Base-by-base conservation (phyloP, 768 basidiomycete genomes). In the Suillus bovinus region DNA sequence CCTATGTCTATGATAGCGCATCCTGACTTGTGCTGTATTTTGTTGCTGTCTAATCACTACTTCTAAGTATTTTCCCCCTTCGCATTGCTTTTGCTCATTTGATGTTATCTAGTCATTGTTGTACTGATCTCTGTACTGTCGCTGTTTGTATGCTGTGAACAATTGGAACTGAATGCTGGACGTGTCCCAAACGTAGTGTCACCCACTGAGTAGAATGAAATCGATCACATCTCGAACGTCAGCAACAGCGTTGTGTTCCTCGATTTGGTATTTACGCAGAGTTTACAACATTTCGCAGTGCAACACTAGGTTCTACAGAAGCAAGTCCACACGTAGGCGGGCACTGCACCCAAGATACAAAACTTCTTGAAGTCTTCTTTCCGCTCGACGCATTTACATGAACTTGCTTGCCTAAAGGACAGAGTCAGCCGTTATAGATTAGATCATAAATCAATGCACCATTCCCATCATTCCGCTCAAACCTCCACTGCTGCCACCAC, bases 401-500 rank as follows among this genome's bases (percentile, higher is more conserved):
- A 75, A 74, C 47, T 76, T 75, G 55, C 69, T 70, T 2, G 75
- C 76, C 76, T 76, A 44, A 22, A 62, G 10, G n/a, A 42, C 27
- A 27, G 36, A 29, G 20, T 60, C 39, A 39, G 29, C 33, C 9
- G 27, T 5, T 16, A 31, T 57, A 33, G 9, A 66, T 62, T n/a
- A 4, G 34, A 38, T 68, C 60, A 58, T 55, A 22, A 53, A 22
- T 14, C 4, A 17, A 80, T 85, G 74, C 61, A 91, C 91, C 71
- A 92, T 74, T 46, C 83, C 69, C 78, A 87, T 77, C 59, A 94
- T 68, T 14, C 82, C 71, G 46, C 86, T 70, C 46, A 94, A 71
- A 1, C 91, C 91, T 44, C 91, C 89, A 24, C 90, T 91, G 70
- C 85, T 82, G 16, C 84, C 78, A 0, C 91, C 89, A 4, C 87